Evolutionary conservation across 176 grass and related monocot species (phyloP).

Genomic region (Elaeis guineensis): DNA sequence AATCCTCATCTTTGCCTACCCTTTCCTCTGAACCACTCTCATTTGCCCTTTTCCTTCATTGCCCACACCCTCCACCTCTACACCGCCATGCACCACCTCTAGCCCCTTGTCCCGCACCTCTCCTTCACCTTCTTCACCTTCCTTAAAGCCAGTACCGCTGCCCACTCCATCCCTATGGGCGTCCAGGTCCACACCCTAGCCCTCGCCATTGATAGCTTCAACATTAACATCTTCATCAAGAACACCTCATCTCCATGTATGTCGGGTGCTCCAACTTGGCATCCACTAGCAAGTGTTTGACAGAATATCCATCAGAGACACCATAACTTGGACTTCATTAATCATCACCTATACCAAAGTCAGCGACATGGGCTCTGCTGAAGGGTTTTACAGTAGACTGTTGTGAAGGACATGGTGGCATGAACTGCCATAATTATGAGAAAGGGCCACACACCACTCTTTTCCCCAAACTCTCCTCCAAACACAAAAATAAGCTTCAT

Average conservation of each 20-base stretch:
- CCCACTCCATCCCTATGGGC: neutral
- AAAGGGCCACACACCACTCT: neutral
- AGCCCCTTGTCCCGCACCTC: neutral
- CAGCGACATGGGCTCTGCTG: no score
- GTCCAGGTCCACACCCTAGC: neutral
- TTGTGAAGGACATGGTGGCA: neutral
- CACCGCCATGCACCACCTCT: neutral
- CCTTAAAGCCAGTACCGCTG: neutral
- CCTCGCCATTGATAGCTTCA: neutral
- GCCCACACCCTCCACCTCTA: neutral
- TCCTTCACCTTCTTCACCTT: constrained; percentile 2
- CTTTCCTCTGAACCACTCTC: neutral
- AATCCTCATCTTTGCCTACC: neutral
- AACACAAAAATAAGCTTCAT: no score
- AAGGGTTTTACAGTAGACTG: neutral
- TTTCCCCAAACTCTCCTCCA: no score
- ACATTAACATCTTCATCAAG: neutral
- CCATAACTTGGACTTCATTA: neutral
- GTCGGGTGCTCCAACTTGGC: neutral
- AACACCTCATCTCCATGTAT: constrained; percentile 2
- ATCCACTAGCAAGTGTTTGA: neutral
- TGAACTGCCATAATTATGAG: neutral
- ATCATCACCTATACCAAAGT: neutral
- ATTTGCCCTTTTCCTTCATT: neutral
- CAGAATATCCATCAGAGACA: neutral